Base-by-base conservation (phyloP, 2,329 filamentous ascomycete species). In the Aspergillus fructus region DNA sequence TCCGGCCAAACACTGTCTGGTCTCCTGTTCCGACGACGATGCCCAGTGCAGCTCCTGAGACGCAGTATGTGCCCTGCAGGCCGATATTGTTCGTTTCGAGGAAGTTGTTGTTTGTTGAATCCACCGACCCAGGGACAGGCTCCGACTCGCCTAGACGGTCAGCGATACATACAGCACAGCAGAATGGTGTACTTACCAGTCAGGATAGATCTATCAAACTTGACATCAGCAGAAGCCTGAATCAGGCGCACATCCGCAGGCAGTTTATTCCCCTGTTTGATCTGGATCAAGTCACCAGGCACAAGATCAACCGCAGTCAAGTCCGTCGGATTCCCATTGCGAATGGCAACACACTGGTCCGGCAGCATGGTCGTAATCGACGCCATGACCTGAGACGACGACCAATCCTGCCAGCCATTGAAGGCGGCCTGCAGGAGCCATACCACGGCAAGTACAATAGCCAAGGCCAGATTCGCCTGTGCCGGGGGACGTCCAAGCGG, bases 321-420 rank as follows among this genome's bases (percentile, higher is more conserved):
- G 15, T 76, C 79, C 1, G 76, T 66, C 60, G 82, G 77, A 3
- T 70, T 66, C 1, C 85, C 82, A 61, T 89, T 83, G 19, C 89
- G 83, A 6, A 89, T 74, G 7, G 89, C 80, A 24, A 86, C 76
- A 64, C 87, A 90, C 58, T 85, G 80, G 64, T 91, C 89, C 0
- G 89, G 89, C n/a, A 93, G 79, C 89, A 93, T 90, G 17, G 83
- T 87, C 48, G 87, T 89, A 69, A 93, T 93, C 0, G 88, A 90
- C 17, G 85, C 84, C 90, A 93, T 93, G 55, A 91, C 89, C 5
- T 86, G 79, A 1, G 84, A 88, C 0, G 88, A 89, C 2, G 88
- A 90, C 84, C 89, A 93, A 69, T 93, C 89, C 66, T 88, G 85
- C 78, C 82, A 89, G 66, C 83, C 83, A 66, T 87, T 87, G 75